Evolutionary conservation across 1,284 basidiomycete genomes (phyloP), one percentile per base, ranked within the genome.

Genomic region (Marasmius oreades): DNA sequence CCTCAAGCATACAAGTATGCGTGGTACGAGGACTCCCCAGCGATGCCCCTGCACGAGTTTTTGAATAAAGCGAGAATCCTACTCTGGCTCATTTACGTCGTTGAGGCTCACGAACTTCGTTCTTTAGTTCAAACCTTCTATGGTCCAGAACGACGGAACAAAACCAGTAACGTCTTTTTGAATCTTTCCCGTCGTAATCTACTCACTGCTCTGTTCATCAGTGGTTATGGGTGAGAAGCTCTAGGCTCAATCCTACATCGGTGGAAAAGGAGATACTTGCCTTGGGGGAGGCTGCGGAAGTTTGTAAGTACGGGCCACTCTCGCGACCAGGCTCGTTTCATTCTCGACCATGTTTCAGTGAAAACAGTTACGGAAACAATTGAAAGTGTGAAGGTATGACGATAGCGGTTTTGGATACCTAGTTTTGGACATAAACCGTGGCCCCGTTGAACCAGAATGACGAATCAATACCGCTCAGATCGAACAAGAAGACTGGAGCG

Each of bases 91-190:
- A 42, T 20, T 42, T 20, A 42, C 20, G 14, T 14, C n/a, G n/a
- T n/a, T n/a, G n/a, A n/a, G n/a, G n/a, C n/a, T n/a, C n/a, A n/a
- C n/a, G n/a, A n/a, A 16, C 16, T 18, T 42, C 7, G 16, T 42
- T 16, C 20, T n/a, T 6, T 59, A 88, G 87, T 86, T 81, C 60
- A 86, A 77, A 56, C 86, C 87, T 1, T 88, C 86, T 20, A 85
- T 88, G 85, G 81, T 89, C 6, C 81, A 86, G 60, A 81, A 89
- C 64, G 85, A 89, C 58, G 87, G 86, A 1, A 83, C 76, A 0
- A 89, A 88, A 65, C 86, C 85, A 50, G 86, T 88, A 56, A 67
- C 28, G 81, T 64, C 26, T 24, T 28, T 24, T 44, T 23, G 6
- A 23, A 33, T 52, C 28, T 46, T 23, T 18, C 10, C n/a, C 37